A percentile compares a stretch with the other conserved stretches of the same genome.
Conservation (phyloP, 345 rosid species). For the Syzygium jambos region DNA sequence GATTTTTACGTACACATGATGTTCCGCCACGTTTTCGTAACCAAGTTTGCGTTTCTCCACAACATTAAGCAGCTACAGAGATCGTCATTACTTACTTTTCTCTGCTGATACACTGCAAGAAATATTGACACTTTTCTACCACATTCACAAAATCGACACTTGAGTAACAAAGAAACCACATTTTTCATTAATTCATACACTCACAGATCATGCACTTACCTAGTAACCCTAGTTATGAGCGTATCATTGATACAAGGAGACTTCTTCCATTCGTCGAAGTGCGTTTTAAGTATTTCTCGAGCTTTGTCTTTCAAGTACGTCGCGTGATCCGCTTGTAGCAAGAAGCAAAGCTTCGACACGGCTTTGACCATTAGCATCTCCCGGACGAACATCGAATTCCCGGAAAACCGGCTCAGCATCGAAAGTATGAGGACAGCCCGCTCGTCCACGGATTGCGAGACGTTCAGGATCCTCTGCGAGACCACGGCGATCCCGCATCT, state of each 20-base stretch:
- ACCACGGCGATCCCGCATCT: conserved; percentile 48
- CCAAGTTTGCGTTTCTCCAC: too few relatives aligned
- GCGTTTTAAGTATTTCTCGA: conserved; percentile 36
- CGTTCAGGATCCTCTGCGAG: conserved; percentile 37
- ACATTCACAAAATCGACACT: not conserved
- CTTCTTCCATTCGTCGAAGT: conserved; percentile 48
- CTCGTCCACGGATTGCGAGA: conserved; percentile 41
- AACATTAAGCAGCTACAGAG: too few relatives aligned
- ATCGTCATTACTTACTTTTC: not conserved
- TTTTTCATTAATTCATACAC: not conserved
- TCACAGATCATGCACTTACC: not conserved
- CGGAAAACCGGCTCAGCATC: conserved; percentile 34
- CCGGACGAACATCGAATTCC: conserved; percentile 25
- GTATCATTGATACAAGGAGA: conserved; percentile 39
- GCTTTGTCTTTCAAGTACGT: conserved; percentile 42
- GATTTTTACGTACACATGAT: too few relatives aligned
- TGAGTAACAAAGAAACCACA: not conserved
- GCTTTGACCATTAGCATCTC: conserved; percentile 60
- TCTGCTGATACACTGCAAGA: not conserved
- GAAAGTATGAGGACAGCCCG: conserved; percentile 48
- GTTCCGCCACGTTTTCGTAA: too few relatives aligned
- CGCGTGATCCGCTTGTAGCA: conserved; percentile 34
- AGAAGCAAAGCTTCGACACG: conserved; percentile 44
- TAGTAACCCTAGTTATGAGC: conserved; percentile 12
- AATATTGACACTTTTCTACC: not conserved